Base-by-base conservation (phyloP, 352 stramenopile genomes). In the Globisporangium splendens region DNA sequence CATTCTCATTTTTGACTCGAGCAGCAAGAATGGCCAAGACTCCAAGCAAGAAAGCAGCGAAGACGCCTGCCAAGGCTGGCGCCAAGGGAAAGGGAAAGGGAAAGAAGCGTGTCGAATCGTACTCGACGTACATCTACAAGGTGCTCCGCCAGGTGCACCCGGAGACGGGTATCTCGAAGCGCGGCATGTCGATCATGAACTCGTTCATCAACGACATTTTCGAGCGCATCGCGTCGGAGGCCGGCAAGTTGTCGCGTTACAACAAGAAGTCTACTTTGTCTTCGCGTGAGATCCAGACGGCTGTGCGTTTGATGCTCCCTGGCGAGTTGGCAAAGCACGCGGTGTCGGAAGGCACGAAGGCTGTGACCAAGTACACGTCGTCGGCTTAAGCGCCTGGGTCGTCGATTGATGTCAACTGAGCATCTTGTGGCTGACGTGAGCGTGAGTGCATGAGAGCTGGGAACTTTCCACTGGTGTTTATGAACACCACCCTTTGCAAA, bases 41-140 rank as follows among this genome's bases (percentile, higher is more conserved):
- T 70, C 93, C 95, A 44, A 96, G 80, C 68, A 99, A 99, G 90
- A 95, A 95, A 70, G 75, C 84, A 31, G 83, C 83, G 14, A 95
- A 95, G 81, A 88, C 77, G 39, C 66, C 79, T 28, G 80, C 80
- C 6, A 93, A 93, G 79, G 70, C 80, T 50, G 64, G 55, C 47
- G 75, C 65, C 48, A 91, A 93, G 67, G 79, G 79, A 70, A 93
- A 91, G 71, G 79, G 82, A 77, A 86, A 86, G 65, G 79, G 79
- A 70, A 92, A 93, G 78, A 95, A 95, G 77, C 85, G 85, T 44
- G 83, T 95, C 1, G 88, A 96, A 54, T 89, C 79, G 59, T 96
- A 90, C 76, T 88, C 79, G 67, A 91, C 81, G 2, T 5, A 2
- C n/a, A n/a, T n/a, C n/a, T n/a, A n/a, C n/a, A n/a, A n/a, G n/a